Conservation (phyloP, 441 rosid species). For the Euphorbia schlechtendalii region DNA sequence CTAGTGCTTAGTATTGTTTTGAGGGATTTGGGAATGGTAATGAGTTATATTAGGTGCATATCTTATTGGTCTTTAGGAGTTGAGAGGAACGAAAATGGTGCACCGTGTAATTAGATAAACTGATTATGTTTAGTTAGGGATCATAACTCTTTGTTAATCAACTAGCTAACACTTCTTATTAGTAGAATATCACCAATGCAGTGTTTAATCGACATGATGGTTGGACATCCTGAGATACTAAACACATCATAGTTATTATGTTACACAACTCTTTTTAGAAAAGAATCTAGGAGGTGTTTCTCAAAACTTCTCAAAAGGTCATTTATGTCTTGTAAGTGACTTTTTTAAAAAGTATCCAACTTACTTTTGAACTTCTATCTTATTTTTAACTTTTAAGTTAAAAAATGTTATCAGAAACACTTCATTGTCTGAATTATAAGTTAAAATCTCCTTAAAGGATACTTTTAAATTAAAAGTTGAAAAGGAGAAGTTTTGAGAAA, state of each 20-base stretch:
- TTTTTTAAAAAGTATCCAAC: no score
- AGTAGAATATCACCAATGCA: background rate
- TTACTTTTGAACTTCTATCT: no score
- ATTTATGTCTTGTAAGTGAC: no score
- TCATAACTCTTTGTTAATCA: background rate
- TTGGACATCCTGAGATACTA: background rate
- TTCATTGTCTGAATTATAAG: no score
- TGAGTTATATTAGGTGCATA: background rate
- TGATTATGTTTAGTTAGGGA: background rate
- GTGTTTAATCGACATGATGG: background rate
- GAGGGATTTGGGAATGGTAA: background rate
- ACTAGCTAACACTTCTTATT: background rate
- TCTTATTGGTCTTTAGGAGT: background rate
- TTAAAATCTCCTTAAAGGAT: no score
- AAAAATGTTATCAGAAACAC: no score
- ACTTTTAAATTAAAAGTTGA: no score
- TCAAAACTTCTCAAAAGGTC: no score
- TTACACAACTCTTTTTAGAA: background rate
- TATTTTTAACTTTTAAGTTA: no score
- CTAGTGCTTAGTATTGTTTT: background rate
- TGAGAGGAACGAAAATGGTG: background rate
- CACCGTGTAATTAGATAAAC: background rate
- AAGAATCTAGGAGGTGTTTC: no score
- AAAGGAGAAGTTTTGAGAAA: no score
- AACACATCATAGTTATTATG: background rate